Base-by-base conservation (phyloP, 352 stramenopile genomes). In the Phytophthora citricola region DNA sequence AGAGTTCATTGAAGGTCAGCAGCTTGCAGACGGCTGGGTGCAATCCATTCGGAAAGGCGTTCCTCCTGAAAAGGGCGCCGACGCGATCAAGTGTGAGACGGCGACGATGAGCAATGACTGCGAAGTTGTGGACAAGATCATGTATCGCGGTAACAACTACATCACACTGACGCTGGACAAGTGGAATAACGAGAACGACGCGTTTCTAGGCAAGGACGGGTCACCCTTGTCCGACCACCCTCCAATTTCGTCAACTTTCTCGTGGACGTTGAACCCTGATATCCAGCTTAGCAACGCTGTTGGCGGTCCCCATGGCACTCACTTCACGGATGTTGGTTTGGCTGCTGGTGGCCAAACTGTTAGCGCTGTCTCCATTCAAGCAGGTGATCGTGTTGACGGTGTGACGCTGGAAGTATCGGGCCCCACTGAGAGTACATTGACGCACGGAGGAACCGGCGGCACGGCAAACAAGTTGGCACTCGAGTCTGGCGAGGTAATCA, bases 91-190 rank as follows among this genome's bases (percentile, higher is more conserved):
- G 31, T 85, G 77, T 34, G 64, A 70, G 48, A 67, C 3, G 57
- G 51, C 14, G 65, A 70, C 44, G 36, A 75, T 79, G 44, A 75
- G 63, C 22, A 71, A 81, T 50, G 51, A 59, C 31, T 85, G 77
- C 24, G 77, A 85, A 20, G 74, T 83, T 24, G 74, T 85, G 5
- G 77, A 83, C 74, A 85, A 85, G 65, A 81, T 85, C 44, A 48
- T 85, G 45, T 85, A 77, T 58, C 74, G 77, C 14, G 66, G 74
- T 54, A 85, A 78, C 74, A 83, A 83, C 63, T 66, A 72, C 53
- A 63, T 83, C 56, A 67, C 46, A 2, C 51, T 83, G 50, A 73
- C 73, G 4, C 51, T 79, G 2, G 58, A 79, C 12, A 61, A 63
- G 47, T 79, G 63, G 63, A 64, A 54, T 44, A 85, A 79, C 26